A percentile compares a stretch with the other conserved stretches of the same genome.
phyloP scores from a whole-genome alignment of 2,329 filamentous ascomycete genomes.

The Westerdykella ornata region DNA sequence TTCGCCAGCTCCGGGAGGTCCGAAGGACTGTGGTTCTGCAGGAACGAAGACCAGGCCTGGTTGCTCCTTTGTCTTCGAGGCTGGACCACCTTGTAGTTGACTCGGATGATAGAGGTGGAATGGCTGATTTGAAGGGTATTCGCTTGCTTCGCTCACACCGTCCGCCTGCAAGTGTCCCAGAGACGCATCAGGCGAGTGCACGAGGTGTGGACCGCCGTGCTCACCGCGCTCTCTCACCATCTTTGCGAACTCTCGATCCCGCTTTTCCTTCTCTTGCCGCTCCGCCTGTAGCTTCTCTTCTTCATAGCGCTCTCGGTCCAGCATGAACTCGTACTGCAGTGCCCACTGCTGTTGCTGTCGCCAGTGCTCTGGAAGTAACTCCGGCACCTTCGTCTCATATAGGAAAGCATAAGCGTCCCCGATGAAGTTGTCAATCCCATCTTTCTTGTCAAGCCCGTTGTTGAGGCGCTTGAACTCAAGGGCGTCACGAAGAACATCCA shows the following conservation, averaged over 20 bases:
- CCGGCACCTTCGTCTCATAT: constrained; percentile 48
- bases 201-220: too few species aligned
- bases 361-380: too few species aligned
- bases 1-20: neutral
- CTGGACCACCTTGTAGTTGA: constrained; percentile 12
- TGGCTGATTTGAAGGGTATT: constrained; percentile 9
- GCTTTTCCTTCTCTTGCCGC: too few species aligned
- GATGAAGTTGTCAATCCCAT: constrained; percentile 85
- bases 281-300: too few species aligned
- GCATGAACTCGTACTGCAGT: too few species aligned
- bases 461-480: constrained; percentile 74
- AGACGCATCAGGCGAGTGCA: constrained; percentile 9
- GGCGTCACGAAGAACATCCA: constrained; percentile 60
- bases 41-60: constrained; percentile 14
- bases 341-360: too few species aligned
- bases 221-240: too few species aligned
- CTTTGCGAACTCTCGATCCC: too few species aligned
- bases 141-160: constrained; percentile 13
- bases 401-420: constrained; percentile 79
- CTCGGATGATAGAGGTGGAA: constrained; percentile 23
- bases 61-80: neutral
- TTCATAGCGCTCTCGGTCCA: too few species aligned
- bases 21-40: constrained; percentile 6
- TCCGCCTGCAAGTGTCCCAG: constrained; percentile 32
- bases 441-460: constrained; percentile 75